Conservation (phyloP, 192 early-diverging fungal species). For the Linnemannia exigua region DNA sequence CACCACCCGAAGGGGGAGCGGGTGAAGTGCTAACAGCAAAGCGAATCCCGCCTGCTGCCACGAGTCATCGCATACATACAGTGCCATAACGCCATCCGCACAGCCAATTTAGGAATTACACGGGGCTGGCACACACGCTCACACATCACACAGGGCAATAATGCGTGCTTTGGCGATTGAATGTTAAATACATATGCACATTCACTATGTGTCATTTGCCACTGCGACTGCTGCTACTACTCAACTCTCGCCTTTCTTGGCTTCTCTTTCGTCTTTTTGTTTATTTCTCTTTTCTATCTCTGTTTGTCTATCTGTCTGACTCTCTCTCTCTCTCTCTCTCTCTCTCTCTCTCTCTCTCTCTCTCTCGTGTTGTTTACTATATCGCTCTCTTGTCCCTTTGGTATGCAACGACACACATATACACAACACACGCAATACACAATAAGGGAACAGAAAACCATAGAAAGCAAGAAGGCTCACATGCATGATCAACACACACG, state of each 20-base stretch:
- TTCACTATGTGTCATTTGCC: background rate
- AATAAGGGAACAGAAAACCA: background rate
- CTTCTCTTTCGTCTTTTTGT: too few species aligned
- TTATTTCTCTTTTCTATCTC: too few species aligned
- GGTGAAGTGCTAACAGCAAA: background rate
- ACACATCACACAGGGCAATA: too few species aligned
- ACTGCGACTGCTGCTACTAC: too few species aligned
- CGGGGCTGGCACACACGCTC: too few species aligned
- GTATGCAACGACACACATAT: too few species aligned
- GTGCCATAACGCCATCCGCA: constrained; percentile 10
- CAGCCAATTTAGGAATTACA: background rate
- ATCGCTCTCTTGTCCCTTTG: background rate
- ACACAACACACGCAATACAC: too few species aligned
- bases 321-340: too few species aligned
- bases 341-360: too few species aligned
- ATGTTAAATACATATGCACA: constrained; percentile 16
- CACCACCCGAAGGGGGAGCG: background rate
- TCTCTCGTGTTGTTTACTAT: background rate
- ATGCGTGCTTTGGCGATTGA: constrained; percentile 29
- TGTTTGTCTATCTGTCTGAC: too few species aligned
- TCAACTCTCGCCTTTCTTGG: too few species aligned
- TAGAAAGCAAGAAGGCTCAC: background rate
- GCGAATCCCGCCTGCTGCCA: background rate
- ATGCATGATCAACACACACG: constrained; percentile 6
- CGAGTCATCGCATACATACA: background rate